Evolutionary conservation across 495 filamentous ascomycete genomes (phyloP), one percentile per base, ranked within the genome.

Genomic region (Hyaloscypha finlandica): DNA sequence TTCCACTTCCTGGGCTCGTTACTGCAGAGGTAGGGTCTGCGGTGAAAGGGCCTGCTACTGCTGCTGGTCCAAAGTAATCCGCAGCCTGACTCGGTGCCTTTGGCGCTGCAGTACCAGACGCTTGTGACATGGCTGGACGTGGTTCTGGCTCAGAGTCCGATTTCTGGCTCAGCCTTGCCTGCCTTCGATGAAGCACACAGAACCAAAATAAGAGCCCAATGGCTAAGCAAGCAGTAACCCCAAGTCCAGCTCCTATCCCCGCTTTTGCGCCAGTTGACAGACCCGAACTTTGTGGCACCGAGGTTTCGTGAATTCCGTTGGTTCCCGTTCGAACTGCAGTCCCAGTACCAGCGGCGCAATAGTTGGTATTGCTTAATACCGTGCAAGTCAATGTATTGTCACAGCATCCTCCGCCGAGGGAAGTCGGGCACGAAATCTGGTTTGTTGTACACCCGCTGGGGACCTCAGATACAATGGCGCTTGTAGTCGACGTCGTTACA

Each of bases 181-280:
- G 14, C 22, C 68, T 59, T 61, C 71, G 57, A 42, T 70, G 65
- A 31, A 59, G 33, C 19, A 71, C 45, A 35, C 57, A 64, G 56
- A 70, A 73, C 62, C 66, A 73, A 16, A 71, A 29, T 1, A 70
- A 20, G 6, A 20, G 8, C n/a, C 58, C 63, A 25, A 67, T 37
- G 6, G 60, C 51, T 2, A 68, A 8, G 48, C 32, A 63, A 25
- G 32, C 66, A 8, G 8, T 64, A 5, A 66, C 33, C n/a, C 57
- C 68, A 30, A 73, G 32, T 2, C 71, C 65, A n/a, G 45, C 68
- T 33, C 68, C 71, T 9, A 73, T 71, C 30, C 68, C 68, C 35
- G 72, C 72, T 60, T 74, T 74, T 9, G 67, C 68, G 1, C 72
- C 72, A 19, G 69, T 62, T 31, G 72, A 71, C 8, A 74, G 61